These are phyloP conservation scores for Psilocybe subaeruginosa DNA, from an alignment of 768 basidiomycete species.

Conservation along the genomic window DNA sequence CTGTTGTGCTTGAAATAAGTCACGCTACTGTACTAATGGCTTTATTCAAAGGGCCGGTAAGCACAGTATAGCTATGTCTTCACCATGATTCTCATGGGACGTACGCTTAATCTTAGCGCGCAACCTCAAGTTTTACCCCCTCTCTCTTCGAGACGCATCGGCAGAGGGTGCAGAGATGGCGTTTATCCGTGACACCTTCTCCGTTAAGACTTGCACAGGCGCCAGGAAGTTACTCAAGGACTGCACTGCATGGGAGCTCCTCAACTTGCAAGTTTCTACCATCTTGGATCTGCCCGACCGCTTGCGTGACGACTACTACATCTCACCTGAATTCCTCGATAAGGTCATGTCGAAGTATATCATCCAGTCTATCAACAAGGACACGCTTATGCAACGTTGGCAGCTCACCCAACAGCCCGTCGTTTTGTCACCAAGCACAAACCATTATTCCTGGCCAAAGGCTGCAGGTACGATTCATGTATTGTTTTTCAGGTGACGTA, in stretches of 20 bases:
- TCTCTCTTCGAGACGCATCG: conserved; percentile 39
- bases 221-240: conserved; percentile 22
- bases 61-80: background rate
- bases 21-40: background rate
- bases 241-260: conserved; percentile 40
- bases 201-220: conserved; percentile 23
- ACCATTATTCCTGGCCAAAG: conserved; percentile 55
- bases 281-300: conserved; percentile 40
- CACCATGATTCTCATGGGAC: background rate
- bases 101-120: background rate
- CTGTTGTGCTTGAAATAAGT: background rate
- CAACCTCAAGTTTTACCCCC: conserved; percentile 45
- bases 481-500: background rate
- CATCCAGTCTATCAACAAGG: conserved; percentile 2
- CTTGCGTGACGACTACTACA: conserved; percentile 34
- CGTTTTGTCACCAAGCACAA: conserved; percentile 27
- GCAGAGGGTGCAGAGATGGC: conserved; percentile 26
- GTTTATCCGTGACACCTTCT: conserved; percentile 24
- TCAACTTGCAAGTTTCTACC: conserved; percentile 37
- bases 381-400: conserved; percentile 2
- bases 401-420: background rate
- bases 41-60: background rate
- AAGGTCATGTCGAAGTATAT: conserved; percentile 4
- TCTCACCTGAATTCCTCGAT: conserved; percentile 34
- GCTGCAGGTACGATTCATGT: conserved; percentile 36